These are phyloP conservation scores for Nakazawaea wickerhamii DNA, from an alignment of 805 yeast genomes.

Conservation along the genomic window DNA sequence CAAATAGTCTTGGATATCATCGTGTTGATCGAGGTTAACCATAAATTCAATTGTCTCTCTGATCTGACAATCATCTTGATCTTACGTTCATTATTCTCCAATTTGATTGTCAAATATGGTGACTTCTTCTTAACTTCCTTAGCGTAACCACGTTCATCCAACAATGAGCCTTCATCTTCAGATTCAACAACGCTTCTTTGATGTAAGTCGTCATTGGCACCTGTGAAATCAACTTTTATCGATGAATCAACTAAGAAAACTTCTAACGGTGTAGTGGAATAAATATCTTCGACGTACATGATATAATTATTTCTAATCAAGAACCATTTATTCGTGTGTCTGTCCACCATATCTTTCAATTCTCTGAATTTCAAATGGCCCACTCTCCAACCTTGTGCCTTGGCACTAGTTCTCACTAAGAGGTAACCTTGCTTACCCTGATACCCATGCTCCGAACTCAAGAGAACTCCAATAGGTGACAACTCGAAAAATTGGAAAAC, in stretches of 20 bases:
- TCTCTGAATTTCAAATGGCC: conserved; percentile 80
- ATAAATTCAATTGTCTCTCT: conserved; percentile 54
- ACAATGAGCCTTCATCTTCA: conserved; percentile 33
- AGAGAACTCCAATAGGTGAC: conserved; percentile 78
- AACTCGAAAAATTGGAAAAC: conserved; percentile 84
- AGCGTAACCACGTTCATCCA: conserved; percentile 21
- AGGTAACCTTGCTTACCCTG: conserved; percentile 88
- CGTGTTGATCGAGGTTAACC: conserved; percentile 68
- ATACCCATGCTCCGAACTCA: conserved; percentile 76
- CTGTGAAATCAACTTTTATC: conserved; percentile 54
- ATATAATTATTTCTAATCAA: conserved; percentile 79
- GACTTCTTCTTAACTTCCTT: conserved; percentile 23
- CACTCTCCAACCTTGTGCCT: conserved; percentile 93
- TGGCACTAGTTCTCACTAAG: conserved; percentile 75
- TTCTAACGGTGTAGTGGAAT: conserved; percentile 84
- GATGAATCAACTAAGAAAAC: conserved; percentile 81
- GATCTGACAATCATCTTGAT: conserved; percentile 67
- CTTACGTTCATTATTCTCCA: conserved; percentile 76
- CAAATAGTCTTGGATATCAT: conserved; percentile 70
- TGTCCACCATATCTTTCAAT: conserved; percentile 76
- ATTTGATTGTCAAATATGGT: conserved; percentile 47
- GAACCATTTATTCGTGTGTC: conserved; percentile 93
- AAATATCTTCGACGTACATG: conserved; percentile 78
- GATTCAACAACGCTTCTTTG: conserved; percentile 14
- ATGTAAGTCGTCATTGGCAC: conserved; percentile 27